phyloP scores from a whole-genome alignment of 2,329 filamentous ascomycete genomes.

The Hortaea werneckii region DNA sequence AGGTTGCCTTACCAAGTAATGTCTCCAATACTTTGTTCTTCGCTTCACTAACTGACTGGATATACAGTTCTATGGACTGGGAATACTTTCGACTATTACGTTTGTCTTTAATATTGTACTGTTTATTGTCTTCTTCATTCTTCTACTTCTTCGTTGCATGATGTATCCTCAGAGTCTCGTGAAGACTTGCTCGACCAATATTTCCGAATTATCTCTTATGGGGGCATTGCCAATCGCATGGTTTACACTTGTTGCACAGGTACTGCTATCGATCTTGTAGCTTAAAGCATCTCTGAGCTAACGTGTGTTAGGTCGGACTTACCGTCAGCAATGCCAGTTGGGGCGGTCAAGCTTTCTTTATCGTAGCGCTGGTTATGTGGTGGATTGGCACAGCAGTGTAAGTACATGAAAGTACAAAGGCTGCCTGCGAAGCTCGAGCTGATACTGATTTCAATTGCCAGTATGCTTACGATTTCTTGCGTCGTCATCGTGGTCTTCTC shows the following conservation, averaged over 20 bases:
- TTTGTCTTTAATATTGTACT: slow-evolving; percentile 11
- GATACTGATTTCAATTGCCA: too few species aligned
- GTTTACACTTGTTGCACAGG: slow-evolving; percentile 8
- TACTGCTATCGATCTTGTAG: not conserved
- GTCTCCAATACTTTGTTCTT: not conserved
- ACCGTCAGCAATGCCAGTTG: slow-evolving; percentile 7
- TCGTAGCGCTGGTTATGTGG: slow-evolving; percentile 12
- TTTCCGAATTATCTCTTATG: slow-evolving; percentile 4
- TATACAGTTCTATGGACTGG: slow-evolving; percentile 7
- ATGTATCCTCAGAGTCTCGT: slow-evolving; percentile 4
- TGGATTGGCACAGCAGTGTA: slow-evolving; percentile 9
- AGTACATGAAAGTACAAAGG: too few species aligned
- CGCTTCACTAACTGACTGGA: not conserved
- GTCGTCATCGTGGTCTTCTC: slow-evolving; percentile 5
- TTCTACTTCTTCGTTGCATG: slow-evolving; percentile 5
- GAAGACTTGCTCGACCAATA: slow-evolving; percentile 4
- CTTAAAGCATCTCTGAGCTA: too few species aligned
- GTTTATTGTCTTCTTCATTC: slow-evolving; percentile 5
- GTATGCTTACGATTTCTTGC: slow-evolving; percentile 1
- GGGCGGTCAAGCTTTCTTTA: slow-evolving; percentile 11
- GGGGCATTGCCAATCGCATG: slow-evolving; percentile 6
- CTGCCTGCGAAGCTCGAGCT: too few species aligned
- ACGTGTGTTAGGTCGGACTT: slow-evolving; percentile 3
- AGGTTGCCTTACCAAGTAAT: slow-evolving; percentile 8
- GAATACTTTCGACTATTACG: slow-evolving; percentile 9